Evolutionary conservation across 179 eudicot species (phyloP).

Genomic region (Patellifolia procumbens): DNA sequence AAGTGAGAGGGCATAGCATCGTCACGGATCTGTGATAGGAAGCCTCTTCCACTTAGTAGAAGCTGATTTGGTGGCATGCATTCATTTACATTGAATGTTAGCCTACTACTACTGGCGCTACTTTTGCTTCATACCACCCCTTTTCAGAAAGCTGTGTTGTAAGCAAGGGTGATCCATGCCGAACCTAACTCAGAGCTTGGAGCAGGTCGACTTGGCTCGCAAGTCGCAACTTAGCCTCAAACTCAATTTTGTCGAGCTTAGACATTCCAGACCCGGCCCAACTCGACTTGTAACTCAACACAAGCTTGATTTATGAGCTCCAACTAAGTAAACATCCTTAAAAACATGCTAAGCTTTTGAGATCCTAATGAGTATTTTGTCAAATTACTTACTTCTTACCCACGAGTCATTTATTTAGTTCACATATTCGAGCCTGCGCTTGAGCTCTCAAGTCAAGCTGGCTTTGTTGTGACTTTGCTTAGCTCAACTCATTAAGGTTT

Average conservation of each 20-base stretch:
- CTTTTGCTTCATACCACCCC: not conserved
- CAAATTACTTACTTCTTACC: not conserved
- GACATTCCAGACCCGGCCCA: constrained; percentile 8
- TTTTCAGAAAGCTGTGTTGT: not conserved
- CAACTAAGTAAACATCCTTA: not conserved
- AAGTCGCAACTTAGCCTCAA: not conserved
- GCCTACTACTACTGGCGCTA: not conserved
- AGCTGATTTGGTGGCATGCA: not conserved
- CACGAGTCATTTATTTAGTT: not conserved
- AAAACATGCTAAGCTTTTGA: not conserved
- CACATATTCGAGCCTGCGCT: not conserved
- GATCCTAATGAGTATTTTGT: not conserved
- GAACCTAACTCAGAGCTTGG: not conserved
- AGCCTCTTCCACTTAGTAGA: not conserved
- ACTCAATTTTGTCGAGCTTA: not conserved
- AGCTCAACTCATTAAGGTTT: too few species aligned
- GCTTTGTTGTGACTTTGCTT: not conserved
- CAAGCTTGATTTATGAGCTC: not conserved
- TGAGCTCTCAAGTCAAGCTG: not conserved
- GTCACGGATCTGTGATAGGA: not conserved
- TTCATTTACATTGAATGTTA: not conserved
- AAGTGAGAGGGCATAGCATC: not conserved
- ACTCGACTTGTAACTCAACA: too few species aligned
- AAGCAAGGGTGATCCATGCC: not conserved
- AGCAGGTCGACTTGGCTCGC: not conserved